Evolutionary conservation across 331 rosid genomes (phyloP).

Genomic region (Malus hybrid): DNA sequence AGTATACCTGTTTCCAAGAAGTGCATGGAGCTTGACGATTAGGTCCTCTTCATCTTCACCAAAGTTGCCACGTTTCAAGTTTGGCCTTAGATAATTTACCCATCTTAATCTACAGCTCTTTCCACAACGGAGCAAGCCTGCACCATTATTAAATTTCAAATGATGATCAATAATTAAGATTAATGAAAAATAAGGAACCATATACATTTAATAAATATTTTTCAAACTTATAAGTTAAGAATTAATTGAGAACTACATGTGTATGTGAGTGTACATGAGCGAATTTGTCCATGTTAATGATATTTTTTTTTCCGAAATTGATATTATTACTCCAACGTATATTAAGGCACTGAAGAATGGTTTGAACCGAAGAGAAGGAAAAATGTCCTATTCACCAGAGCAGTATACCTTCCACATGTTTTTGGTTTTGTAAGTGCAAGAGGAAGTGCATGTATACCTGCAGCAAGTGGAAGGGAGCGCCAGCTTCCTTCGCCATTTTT

Average conservation of each 20-base stretch:
- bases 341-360: too few species aligned
- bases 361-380: too few species aligned
- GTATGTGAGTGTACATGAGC: too few species aligned
- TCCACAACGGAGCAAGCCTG: slow-evolving; percentile 59
- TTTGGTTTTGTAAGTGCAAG: too few species aligned
- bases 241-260: too few species aligned
- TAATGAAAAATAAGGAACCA: neutral
- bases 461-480: slow-evolving; percentile 58
- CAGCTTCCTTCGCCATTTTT: slow-evolving; percentile 58
- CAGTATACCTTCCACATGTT: too few species aligned
- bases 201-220: neutral
- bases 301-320: too few species aligned
- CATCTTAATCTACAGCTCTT: slow-evolving; percentile 72
- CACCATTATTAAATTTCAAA: neutral
- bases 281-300: too few species aligned
- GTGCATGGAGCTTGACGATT: slow-evolving; percentile 70
- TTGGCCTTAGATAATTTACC: slow-evolving; percentile 59
- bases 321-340: too few species aligned
- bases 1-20: slow-evolving; percentile 33
- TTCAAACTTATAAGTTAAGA: neutral
- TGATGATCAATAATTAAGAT: neutral
- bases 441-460: slow-evolving; percentile 25
- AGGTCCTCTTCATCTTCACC: slow-evolving; percentile 70
- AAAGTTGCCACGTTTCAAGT: slow-evolving; percentile 55
- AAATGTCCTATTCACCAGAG: too few species aligned